Evolutionary conservation across 208 protist genomes (phyloP).

Genomic region (Crithidia fasciculata): DNA sequence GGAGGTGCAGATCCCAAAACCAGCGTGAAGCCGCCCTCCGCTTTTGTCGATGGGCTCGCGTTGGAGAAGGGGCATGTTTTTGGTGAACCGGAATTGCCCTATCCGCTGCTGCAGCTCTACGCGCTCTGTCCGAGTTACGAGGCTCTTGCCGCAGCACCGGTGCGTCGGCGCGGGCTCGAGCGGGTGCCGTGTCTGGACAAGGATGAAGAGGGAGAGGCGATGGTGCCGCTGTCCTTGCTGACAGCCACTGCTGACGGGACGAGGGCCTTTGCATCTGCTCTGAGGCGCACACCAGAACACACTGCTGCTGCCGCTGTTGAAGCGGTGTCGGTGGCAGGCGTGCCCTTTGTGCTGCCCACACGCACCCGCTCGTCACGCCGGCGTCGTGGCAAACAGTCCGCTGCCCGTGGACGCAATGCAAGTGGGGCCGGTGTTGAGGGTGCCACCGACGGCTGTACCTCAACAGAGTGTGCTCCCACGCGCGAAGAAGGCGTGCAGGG

Average conservation of each 20-base stretch:
- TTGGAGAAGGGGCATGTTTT: too few relatives aligned
- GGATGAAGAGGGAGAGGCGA: not conserved
- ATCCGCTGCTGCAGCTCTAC: constrained; percentile 30
- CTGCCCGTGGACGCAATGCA: too few relatives aligned
- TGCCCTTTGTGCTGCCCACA: not conserved
- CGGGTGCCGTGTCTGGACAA: not conserved
- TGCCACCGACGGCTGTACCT: too few relatives aligned
- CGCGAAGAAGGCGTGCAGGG: constrained; percentile 18
- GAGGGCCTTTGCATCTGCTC: not conserved
- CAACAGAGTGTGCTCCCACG: not conserved
- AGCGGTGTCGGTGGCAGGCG: not conserved
- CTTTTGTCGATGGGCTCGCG: too few relatives aligned
- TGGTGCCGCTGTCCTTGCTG: not conserved
- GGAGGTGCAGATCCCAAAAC: not conserved
- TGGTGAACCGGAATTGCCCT: constrained; percentile 8
- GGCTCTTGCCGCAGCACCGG: constrained; percentile 25
- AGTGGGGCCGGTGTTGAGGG: too few relatives aligned
- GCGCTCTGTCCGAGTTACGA: constrained; percentile 35
- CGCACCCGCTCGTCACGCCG: not conserved
- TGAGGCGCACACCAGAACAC: too few relatives aligned
- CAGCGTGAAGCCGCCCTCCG: too few relatives aligned
- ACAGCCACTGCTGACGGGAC: not conserved
- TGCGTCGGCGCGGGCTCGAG: constrained; percentile 3
- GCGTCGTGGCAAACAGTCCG: too few relatives aligned
- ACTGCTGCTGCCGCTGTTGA: not conserved